Conservation (phyloP, 2,329 filamentous ascomycete species). For the Ophiostoma sp. region DNA sequence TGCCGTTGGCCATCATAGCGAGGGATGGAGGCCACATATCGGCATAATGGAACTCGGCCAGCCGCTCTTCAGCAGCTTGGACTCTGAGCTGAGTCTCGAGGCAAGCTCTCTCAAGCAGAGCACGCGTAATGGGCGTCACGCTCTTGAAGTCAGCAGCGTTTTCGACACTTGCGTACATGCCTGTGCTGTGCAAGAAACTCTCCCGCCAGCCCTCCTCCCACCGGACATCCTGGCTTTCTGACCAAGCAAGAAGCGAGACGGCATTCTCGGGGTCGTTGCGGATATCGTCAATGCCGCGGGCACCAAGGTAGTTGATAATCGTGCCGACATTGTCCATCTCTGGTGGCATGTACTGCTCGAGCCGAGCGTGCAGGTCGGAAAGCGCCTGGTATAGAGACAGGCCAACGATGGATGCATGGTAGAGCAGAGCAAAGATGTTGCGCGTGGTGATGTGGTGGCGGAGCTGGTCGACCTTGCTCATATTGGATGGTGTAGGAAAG, state of each 20-base stretch:
- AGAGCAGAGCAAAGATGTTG: conserved; percentile 63
- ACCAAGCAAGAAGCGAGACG: conserved; percentile 59
- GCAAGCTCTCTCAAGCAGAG: conserved; percentile 56
- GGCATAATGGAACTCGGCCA: conserved; percentile 55
- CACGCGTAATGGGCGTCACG: conserved; percentile 57
- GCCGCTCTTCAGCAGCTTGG: conserved; percentile 56
- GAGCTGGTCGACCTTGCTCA: conserved; percentile 45
- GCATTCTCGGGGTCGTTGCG: conserved; percentile 56
- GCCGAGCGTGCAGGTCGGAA: conserved; percentile 55
- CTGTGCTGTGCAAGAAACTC: conserved; percentile 61
- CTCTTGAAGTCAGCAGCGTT: conserved; percentile 50
- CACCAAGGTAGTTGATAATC: conserved; percentile 56
- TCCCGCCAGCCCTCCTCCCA: conserved; percentile 66
- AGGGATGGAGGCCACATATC: conserved; percentile 54
- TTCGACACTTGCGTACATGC: conserved; percentile 55
- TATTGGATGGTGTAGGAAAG: conserved; percentile 52
- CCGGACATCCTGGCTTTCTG: conserved; percentile 55
- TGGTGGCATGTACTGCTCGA: conserved; percentile 54
- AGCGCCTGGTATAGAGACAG: conserved; percentile 59
- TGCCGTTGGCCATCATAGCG: conserved; percentile 30
- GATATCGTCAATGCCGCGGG: conserved; percentile 58
- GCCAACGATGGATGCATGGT: conserved; percentile 60
- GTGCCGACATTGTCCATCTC: conserved; percentile 53
- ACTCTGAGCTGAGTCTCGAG: conserved; percentile 59
- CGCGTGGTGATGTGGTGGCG: conserved; percentile 61